Evolutionary conservation across 2,329 filamentous ascomycete genomes (phyloP), one percentile per base, ranked within the genome.

Genomic region (Colletotrichum sp.): DNA sequence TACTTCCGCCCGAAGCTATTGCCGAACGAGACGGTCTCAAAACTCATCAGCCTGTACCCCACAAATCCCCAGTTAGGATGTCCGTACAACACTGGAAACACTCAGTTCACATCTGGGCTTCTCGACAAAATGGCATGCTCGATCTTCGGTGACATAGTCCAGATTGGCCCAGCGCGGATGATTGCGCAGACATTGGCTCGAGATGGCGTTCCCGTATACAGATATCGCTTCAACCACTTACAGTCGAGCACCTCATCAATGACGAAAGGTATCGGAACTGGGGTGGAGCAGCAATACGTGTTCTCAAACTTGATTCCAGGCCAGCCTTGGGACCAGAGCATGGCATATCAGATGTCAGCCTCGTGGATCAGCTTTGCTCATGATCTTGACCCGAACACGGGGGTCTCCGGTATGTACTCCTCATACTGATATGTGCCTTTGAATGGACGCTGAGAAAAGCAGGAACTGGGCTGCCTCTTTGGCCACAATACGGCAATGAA

Each of bases 161-260:
- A 61, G 18, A 43, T 69, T 12, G 66, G 30, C 0, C 66, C 66
- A 1, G 86, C 88, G 3, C 89, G 91, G 3, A 90, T 85, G 77
- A 82, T 82, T 9, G 91, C 91, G 30, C 91, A 93, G 81, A 83
- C 84, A 10, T 91, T 89, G 87, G 84, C 89, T 12, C 83, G 83
- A 9, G 81, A 85, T 34, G 83, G 84, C 10, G 79, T 90, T 1
- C 84, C 88, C 21, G 89, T 89, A 5, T 93, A 91, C 83, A 90
- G 88, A 62, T 89, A 89, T 81, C 83, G 85, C 38, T 89, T 88
- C 77, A 83, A 89, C 69, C 81, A 82, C 70, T 80, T 81, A 7
- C 77, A 77, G 0, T 80, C 82, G 32, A 74, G 81, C 28, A 77
- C 78, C 8, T 82, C 77, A 74, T 88, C 91, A 9, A 88, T 91